phyloP scores from a whole-genome alignment of 768 basidiomycete species.

The Aureoboletus auriporus region DNA sequence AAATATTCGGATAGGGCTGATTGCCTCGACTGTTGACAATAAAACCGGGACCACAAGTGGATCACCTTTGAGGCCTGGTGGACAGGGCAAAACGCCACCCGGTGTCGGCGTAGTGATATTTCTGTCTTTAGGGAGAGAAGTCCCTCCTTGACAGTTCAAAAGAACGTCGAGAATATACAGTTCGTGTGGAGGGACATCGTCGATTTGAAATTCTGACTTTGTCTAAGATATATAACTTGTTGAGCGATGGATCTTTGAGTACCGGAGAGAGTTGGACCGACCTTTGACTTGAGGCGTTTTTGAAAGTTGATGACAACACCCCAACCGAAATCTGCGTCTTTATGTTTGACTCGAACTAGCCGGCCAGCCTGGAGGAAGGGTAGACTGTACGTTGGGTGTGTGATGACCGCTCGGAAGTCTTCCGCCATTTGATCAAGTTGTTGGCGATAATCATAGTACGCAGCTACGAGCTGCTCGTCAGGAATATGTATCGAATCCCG shows the following conservation, averaged over 20 bases:
- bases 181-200: slow-evolving; percentile 76
- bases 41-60: slow-evolving; percentile 87
- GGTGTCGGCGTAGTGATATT: slow-evolving; percentile 54
- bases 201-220: slow-evolving; percentile 58
- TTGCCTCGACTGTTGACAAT: slow-evolving; percentile 79
- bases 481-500: slow-evolving; percentile 67
- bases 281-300: slow-evolving; percentile 83
- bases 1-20: slow-evolving; percentile 83
- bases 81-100: slow-evolving; percentile 72
- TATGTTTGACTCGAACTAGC: slow-evolving; percentile 86
- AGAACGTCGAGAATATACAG: slow-evolving; percentile 94
- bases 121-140: slow-evolving; percentile 56
- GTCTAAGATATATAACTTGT: slow-evolving; percentile 37
- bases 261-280: slow-evolving; percentile 21
- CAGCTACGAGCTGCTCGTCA: slow-evolving; percentile 77
- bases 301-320: slow-evolving; percentile 90
- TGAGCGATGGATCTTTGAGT: background rate
- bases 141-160: slow-evolving; percentile 69
- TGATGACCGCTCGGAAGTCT: slow-evolving; percentile 90
- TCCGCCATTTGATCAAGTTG: slow-evolving; percentile 86
- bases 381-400: slow-evolving; percentile 91
- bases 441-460: slow-evolving; percentile 91
- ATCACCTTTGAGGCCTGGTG: slow-evolving; percentile 65
- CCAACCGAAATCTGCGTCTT: slow-evolving; percentile 93
- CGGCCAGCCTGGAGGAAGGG: slow-evolving; percentile 93